Percentiles rank a stretch among this genome's conserved stretches.
These are phyloP conservation scores for Somion occarium DNA, from an alignment of 1,284 basidiomycete species.

Conservation along the genomic window DNA sequence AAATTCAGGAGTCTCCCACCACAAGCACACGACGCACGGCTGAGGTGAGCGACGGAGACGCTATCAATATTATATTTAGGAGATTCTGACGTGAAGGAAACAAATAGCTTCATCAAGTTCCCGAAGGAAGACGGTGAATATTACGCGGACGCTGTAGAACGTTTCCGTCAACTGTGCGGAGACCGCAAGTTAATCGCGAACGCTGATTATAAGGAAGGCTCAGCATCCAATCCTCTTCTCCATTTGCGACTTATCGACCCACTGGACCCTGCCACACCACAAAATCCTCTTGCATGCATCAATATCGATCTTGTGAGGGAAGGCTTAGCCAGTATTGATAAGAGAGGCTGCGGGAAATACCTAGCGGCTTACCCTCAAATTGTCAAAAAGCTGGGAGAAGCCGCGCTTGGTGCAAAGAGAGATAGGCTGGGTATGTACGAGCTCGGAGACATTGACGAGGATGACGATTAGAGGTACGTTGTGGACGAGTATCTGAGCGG, in stretches of 20 bases:
- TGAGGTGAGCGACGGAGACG: no score
- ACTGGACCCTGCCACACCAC: conserved; percentile 57
- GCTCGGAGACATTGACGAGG: conserved; percentile 80
- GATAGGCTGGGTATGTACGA: conserved; percentile 85
- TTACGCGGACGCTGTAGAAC: conserved; percentile 75
- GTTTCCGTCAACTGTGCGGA: conserved; percentile 82
- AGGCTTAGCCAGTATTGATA: conserved; percentile 76
- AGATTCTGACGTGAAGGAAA: no score
- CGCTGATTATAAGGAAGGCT: conserved; percentile 80
- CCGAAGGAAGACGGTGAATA: conserved; percentile 79
- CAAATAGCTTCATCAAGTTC: conserved; percentile 79
- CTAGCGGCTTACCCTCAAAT: conserved; percentile 67
- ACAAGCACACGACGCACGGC: conserved; percentile 78
- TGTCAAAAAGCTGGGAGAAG: conserved; percentile 60
- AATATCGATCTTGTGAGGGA: conserved; percentile 82
- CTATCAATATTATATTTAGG: background rate
- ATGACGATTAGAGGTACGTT: conserved; percentile 32
- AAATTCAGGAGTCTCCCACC: conserved; percentile 84
- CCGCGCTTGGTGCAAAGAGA: conserved; percentile 64
- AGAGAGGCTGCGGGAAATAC: conserved; percentile 69
- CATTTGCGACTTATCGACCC: conserved; percentile 90
- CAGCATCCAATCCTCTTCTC: conserved; percentile 35
- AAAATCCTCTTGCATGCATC: conserved; percentile 73
- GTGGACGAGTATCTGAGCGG: background rate
- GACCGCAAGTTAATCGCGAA: conserved; percentile 89